Evolutionary conservation across 139 green algal genomes (phyloP), one percentile per base, ranked within the genome.

Genomic region (Closterium sp.): DNA sequence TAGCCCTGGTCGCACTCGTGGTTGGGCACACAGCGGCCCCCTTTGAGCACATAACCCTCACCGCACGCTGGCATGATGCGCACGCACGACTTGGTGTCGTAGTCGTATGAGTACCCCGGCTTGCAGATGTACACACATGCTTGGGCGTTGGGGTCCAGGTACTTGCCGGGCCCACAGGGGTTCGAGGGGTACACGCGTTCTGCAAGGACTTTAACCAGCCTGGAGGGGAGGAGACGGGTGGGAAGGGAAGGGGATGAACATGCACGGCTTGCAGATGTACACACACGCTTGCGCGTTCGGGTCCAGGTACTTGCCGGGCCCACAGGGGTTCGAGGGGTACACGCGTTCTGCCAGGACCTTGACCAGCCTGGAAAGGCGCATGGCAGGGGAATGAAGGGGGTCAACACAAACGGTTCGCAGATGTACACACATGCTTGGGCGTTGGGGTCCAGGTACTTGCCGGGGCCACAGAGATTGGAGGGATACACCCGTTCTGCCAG

Each of bases 41-140:
- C 90, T 13, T 84, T 87, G 34, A 93, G 50, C n/a, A 90, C 90
- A 19, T 87, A 93, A 22, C 90, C 90, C 5, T 90, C 84, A 5
- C 22, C 70, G 90, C 90, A 93, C 31, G 24, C 42, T 7, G 87
- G 34, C 27, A 92, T 73, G 73, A 31, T 73, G 31, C 30, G 89
- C 24, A 92, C 89, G 73, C 89, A 92, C 62, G 89, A 38, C 22
- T 31, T 89, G 29, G 91, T 94, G 24, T 79, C 87, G 10, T 79
- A 29, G 84, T 94, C 92, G 79, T 91, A 94, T 29, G 27, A 29
- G 92, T 94, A 94, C 27, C 92, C 92, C 17, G 87, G 86, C 38
- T 70, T 86, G 90, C 92, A 94, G 27, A 94, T 73, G 91, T 94
- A 94, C 21, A 94, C 92, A 34, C 92, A 94, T 9, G 92, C 92